Base-by-base conservation (phyloP, 164 flowering plant genomes). In the Aristolochia californica region DNA sequence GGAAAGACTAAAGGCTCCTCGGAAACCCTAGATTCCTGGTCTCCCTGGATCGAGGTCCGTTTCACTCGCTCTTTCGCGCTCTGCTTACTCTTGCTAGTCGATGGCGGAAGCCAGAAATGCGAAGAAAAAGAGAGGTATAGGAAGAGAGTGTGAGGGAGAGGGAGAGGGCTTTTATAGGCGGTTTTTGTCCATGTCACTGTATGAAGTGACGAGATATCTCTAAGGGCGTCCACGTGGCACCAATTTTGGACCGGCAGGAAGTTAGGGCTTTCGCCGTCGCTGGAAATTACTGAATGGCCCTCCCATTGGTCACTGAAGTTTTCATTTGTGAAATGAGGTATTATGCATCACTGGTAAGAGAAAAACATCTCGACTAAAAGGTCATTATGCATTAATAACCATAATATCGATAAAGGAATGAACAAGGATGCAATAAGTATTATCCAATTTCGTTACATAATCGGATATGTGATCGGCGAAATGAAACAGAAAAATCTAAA, bases 181-280 rank as follows among this genome's bases (percentile, higher is more conserved):
- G 23, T 51, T 23, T 12, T 15, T 16, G 55, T 20, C 23, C 55
- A 51, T 10, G 26, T 51, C 55, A 51, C 26, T 4, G 26, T 21
- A 51, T 51, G 26, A 27, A 23, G 24, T 20, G 13, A 23, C 27
- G 26, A 14, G 13, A 52, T 20, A 20, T 20, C 26, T 24, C 24
- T 52, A 22, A 15, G 7, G 15, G 23, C 26, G 26, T 52, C 26
- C 55, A 52, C 55, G 55, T 52, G 55, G 55, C 55, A 16, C 22
- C 16, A n/a, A 12, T 10, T 24, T 17, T 24, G 15, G 26, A 14
- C 17, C 27, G 26, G 26, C 17, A 9, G 30, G 26, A 5, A 22
- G 55, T 16, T 20, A 20, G 24, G 55, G 26, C 26, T 52, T 21
- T 20, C 26, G 24, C 27, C 26, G 24, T 21, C 26, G 15, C 2